phyloP scores from a whole-genome alignment of 306 rosid genomes.

The Vicia sativa region DNA sequence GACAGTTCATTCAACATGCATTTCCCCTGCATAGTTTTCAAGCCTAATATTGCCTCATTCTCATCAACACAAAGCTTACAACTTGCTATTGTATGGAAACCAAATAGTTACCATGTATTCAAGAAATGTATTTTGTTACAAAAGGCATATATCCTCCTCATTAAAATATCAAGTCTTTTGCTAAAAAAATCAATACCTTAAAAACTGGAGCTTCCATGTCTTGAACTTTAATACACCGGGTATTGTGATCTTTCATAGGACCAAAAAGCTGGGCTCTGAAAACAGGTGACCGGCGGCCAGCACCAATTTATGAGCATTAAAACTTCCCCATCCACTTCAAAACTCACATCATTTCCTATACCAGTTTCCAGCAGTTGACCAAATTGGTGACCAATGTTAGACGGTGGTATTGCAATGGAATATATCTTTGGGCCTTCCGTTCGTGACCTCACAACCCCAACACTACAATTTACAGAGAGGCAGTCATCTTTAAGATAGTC shows the following conservation, averaged over 20 bases:
- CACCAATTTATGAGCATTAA: conserved; percentile 76
- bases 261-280: conserved; percentile 88
- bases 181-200: conserved; percentile 49
- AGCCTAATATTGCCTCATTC: conserved; percentile 22
- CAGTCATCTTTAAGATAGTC: conserved; percentile 85
- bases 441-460: conserved; percentile 80
- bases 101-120: not conserved
- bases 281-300: conserved; percentile 91
- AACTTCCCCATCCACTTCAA: conserved; percentile 69
- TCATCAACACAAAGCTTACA: conserved; percentile 6
- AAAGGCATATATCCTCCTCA: conserved; percentile 27
- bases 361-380: conserved; percentile 71
- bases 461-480: conserved; percentile 74
- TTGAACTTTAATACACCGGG: conserved; percentile 66
- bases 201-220: conserved; percentile 87
- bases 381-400: conserved; percentile 70
- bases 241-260: conserved; percentile 85
- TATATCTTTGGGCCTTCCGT: conserved; percentile 78
- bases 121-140: conserved; percentile 7
- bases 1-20: conserved; percentile 32
- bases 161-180: not conserved
- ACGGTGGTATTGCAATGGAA: conserved; percentile 62
- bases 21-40: conserved; percentile 37
- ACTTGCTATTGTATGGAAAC: conserved; percentile 6
- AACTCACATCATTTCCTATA: conserved; percentile 72